phyloP scores from a whole-genome alignment of 75 land plant species.

The Cunninghamia lanceolata region DNA sequence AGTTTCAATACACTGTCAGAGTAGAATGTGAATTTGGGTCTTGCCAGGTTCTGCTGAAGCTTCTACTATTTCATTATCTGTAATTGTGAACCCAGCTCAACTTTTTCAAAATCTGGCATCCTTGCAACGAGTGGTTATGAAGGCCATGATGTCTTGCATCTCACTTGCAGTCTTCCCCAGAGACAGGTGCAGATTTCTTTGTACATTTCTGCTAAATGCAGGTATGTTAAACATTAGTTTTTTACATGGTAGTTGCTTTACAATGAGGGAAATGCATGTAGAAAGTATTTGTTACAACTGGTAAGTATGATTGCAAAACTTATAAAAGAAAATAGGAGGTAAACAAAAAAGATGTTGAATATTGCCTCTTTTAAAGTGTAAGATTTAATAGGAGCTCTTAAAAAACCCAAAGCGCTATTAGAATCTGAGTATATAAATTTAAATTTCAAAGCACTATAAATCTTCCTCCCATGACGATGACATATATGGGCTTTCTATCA shows the following conservation, averaged over 20 bases:
- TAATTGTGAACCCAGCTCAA: neutral
- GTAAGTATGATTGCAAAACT: neutral
- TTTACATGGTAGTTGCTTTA: neutral
- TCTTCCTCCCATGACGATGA: neutral
- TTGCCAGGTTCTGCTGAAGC: neutral
- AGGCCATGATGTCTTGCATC: slow-evolving; percentile 1
- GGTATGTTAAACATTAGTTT: slow-evolving; percentile 1
- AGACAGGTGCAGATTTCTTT: neutral
- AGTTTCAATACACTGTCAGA: neutral
- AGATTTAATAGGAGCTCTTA: neutral
- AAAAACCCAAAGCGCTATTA: neutral
- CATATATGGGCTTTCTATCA: neutral
- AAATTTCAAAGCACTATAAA: neutral
- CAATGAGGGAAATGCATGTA: neutral
- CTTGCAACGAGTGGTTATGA: neutral
- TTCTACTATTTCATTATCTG: neutral
- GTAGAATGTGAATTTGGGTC: neutral
- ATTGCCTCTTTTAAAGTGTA: neutral
- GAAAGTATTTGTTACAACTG: neutral
- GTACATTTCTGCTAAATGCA: neutral
- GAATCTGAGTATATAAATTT: neutral
- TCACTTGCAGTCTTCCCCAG: no score
- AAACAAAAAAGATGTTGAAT: neutral
- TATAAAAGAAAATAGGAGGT: neutral
- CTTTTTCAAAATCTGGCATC: neutral